Conservation (phyloP, 768 basidiomycete genomes). For the Pilatotrama ljubarskyi region DNA sequence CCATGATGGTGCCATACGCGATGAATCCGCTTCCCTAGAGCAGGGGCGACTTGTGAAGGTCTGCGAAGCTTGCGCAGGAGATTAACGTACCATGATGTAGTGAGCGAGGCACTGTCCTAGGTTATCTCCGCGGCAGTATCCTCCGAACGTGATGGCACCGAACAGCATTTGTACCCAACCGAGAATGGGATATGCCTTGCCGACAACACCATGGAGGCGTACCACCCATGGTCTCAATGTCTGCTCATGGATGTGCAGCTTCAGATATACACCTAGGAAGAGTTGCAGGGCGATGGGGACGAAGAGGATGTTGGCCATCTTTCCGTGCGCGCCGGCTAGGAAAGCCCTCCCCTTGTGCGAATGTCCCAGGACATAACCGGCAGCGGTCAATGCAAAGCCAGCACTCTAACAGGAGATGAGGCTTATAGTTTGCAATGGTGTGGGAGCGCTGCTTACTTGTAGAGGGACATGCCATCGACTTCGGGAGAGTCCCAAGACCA, state of each 20-base stretch:
- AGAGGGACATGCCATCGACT: constrained; percentile 92
- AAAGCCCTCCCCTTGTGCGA: constrained; percentile 83
- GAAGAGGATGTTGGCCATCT: constrained; percentile 64
- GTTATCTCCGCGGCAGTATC: constrained; percentile 77
- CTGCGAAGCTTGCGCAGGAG: not conserved
- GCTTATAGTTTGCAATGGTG: too few relatives aligned
- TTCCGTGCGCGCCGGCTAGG: constrained; percentile 69
- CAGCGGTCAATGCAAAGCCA: constrained; percentile 68
- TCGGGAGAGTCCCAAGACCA: constrained; percentile 72
- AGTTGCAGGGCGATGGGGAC: constrained; percentile 68
- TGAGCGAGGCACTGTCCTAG: constrained; percentile 88
- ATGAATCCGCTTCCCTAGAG: constrained; percentile 80
- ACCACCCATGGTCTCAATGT: constrained; percentile 73
- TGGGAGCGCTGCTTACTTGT: constrained; percentile 50
- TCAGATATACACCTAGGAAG: constrained; percentile 82
- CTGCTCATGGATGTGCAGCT: constrained; percentile 84
- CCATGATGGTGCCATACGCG: constrained; percentile 81
- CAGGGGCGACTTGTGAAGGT: not conserved
- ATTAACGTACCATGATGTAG: constrained; percentile 67
- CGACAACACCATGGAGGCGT: constrained; percentile 70
- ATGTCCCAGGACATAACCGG: constrained; percentile 82
- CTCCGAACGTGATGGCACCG: constrained; percentile 70
- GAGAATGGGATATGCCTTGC: constrained; percentile 79
- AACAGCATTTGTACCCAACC: constrained; percentile 92
- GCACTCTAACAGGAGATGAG: constrained; percentile 44